Conservation (phyloP, 2,329 filamentous ascomycete genomes). For the Triangularia setosa region DNA sequence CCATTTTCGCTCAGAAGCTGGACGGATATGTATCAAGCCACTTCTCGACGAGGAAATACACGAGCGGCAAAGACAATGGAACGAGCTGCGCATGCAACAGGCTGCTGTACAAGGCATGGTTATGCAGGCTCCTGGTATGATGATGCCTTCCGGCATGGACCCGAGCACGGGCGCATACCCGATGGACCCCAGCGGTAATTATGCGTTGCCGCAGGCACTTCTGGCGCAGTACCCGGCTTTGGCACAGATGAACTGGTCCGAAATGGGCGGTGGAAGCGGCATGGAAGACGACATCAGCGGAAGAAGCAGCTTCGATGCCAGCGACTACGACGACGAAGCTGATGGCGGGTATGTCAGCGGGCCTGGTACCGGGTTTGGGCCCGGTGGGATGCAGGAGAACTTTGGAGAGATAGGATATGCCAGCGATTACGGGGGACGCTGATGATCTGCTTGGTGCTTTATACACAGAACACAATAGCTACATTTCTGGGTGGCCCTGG, state of each 20-base stretch:
- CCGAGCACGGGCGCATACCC: slow-evolving; percentile 52
- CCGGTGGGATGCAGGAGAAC: slow-evolving; percentile 52
- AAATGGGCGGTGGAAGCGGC: slow-evolving; percentile 66
- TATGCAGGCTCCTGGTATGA: slow-evolving; percentile 53
- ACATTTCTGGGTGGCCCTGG: not conserved
- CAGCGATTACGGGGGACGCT: slow-evolving; percentile 49
- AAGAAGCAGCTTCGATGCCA: slow-evolving; percentile 76
- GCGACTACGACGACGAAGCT: slow-evolving; percentile 72
- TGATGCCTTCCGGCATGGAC: slow-evolving; percentile 58
- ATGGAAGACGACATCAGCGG: slow-evolving; percentile 75
- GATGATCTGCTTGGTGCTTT: slow-evolving; percentile 3
- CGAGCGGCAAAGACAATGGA: slow-evolving; percentile 71
- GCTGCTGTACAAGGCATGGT: slow-evolving; percentile 53
- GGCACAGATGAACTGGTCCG: slow-evolving; percentile 81
- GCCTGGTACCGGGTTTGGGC: slow-evolving; percentile 56
- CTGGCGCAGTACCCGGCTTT: slow-evolving; percentile 89
- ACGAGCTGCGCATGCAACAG: slow-evolving; percentile 66
- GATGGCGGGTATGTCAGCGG: slow-evolving; percentile 63
- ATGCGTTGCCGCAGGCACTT: slow-evolving; percentile 78
- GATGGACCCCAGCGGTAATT: slow-evolving; percentile 54
- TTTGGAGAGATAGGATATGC: slow-evolving; percentile 53
- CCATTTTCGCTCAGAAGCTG: slow-evolving; percentile 93
- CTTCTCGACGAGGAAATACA: slow-evolving; percentile 88
- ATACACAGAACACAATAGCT: not conserved
- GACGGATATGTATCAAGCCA: slow-evolving; percentile 95